Evolutionary conservation across 768 basidiomycete species (phyloP).

Genomic region (Mycena venus): DNA sequence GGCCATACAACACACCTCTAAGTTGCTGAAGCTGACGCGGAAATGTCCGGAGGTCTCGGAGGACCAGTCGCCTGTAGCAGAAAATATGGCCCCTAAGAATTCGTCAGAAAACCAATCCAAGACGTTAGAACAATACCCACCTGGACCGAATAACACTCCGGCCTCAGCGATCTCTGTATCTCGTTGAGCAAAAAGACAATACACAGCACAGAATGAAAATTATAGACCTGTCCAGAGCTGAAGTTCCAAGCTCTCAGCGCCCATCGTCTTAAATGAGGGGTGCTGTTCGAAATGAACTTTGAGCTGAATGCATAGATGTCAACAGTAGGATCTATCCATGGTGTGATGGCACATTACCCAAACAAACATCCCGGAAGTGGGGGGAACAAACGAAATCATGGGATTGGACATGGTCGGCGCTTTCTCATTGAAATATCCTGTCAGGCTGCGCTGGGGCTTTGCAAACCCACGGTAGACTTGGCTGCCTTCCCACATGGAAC

Average conservation of each 20-base stretch:
- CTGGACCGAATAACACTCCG: conserved; percentile 76
- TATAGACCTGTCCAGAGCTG: conserved; percentile 64
- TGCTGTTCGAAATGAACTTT: conserved; percentile 73
- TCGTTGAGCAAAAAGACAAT: background rate
- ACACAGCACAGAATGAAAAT: background rate
- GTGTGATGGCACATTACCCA: conserved; percentile 59
- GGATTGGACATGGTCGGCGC: conserved; percentile 35
- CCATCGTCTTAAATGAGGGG: conserved; percentile 55
- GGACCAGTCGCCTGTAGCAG: conserved; percentile 42
- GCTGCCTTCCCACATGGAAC: conserved; percentile 49
- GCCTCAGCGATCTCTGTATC: conserved; percentile 63
- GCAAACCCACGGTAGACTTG: conserved; percentile 61
- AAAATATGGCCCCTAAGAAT: conserved; percentile 57
- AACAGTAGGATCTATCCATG: background rate
- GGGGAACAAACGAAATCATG: conserved; percentile 80
- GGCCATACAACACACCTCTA: conserved; percentile 53
- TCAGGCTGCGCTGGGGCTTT: conserved; percentile 43
- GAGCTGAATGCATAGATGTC: conserved; percentile 54
- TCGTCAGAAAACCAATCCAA: background rate
- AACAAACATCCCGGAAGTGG: conserved; percentile 87
- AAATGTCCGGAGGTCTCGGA: conserved; percentile 58
- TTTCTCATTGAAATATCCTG: conserved; percentile 56
- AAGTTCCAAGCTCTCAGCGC: conserved; percentile 61
- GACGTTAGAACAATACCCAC: conserved; percentile 45
- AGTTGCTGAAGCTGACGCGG: conserved; percentile 69